phyloP scores from a whole-genome alignment of 768 basidiomycete species.

The Suillus discolor region DNA sequence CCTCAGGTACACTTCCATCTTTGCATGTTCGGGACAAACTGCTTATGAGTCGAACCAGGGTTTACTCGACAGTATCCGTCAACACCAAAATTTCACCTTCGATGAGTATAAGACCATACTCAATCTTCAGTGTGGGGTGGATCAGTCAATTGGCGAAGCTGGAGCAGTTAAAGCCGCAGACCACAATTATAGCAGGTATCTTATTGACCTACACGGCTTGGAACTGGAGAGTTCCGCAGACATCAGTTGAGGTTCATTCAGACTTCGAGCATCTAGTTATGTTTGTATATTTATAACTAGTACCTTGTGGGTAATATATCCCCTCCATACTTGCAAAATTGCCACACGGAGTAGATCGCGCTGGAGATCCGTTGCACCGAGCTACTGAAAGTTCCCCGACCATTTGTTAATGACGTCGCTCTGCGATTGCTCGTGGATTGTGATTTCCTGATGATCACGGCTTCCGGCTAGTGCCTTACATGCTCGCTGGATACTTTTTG shows the following conservation, averaged over 20 bases:
- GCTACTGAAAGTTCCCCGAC: neutral
- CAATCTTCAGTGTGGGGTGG: constrained; percentile 84
- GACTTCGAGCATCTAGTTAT: neutral
- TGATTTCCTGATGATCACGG: neutral
- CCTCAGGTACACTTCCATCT: constrained; percentile 57
- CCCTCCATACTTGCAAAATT: neutral
- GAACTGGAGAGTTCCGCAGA: constrained; percentile 56
- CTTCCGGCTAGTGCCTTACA: neutral
- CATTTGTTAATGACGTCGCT: neutral
- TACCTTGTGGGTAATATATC: constrained; percentile 10
- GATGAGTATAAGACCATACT: constrained; percentile 94
- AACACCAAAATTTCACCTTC: constrained; percentile 70
- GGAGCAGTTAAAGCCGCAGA: constrained; percentile 57
- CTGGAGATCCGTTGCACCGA: neutral
- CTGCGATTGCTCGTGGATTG: no score
- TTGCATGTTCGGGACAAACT: constrained; percentile 8
- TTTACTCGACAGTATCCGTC: constrained; percentile 73
- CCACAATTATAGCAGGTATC: constrained; percentile 81
- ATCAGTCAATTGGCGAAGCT: constrained; percentile 56
- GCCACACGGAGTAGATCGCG: neutral
- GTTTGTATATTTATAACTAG: constrained; percentile 12
- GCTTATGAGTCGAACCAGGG: constrained; percentile 46
- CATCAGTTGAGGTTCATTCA: constrained; percentile 20
- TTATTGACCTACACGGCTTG: constrained; percentile 87
- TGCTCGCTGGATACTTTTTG: constrained; percentile 1